Conservation (phyloP, 169 alveolate species). For the Perkinsus olseni region DNA sequence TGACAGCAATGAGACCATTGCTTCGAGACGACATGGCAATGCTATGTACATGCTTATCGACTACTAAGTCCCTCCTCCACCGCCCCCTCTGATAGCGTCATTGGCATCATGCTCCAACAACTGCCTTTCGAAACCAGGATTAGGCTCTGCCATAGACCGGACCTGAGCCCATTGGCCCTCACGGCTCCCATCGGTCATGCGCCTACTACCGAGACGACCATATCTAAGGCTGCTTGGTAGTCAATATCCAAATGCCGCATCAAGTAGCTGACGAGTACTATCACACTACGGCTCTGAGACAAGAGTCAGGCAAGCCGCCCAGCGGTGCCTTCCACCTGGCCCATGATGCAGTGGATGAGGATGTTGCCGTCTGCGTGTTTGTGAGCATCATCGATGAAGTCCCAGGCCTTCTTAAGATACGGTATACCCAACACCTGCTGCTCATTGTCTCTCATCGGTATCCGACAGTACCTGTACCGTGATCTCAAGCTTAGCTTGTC, state of each 20-base stretch:
- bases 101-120: not conserved
- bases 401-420: not conserved
- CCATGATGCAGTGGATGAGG: not conserved
- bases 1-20: too few species aligned
- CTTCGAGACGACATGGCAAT: too few species aligned
- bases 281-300: not conserved
- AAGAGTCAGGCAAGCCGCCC: not conserved
- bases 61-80: too few species aligned
- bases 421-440: not conserved
- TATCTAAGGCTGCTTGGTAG: not conserved
- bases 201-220: not conserved
- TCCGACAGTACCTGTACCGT: not conserved
- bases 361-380: not conserved
- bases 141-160: not conserved
- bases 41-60: too few species aligned
- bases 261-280: not conserved
- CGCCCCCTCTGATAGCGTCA: not conserved
- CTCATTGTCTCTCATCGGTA: not conserved
- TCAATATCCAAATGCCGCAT: not conserved
- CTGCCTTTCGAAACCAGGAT: not conserved
- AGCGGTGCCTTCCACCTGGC: not conserved
- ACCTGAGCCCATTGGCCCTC: not conserved
- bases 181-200: too few species aligned
- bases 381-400: not conserved
- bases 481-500: too few species aligned